phyloP scores from a whole-genome alignment of 2,329 filamentous ascomycete species.

The Calonectria montana region DNA sequence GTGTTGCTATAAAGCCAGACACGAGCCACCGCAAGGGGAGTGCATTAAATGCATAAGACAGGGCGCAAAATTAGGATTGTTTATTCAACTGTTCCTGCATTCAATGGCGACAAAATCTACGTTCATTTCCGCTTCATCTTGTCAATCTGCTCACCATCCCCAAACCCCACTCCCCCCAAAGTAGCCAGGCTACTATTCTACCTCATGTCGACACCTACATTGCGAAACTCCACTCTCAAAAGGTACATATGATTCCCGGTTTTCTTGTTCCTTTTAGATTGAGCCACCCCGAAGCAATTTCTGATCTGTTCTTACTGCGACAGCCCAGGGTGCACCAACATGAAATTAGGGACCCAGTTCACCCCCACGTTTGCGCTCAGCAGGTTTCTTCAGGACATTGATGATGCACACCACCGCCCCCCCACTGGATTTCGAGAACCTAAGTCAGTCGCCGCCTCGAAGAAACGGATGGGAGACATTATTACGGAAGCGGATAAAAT shows the following conservation, averaged over 20 bases:
- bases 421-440: background rate
- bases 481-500: background rate
- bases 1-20: background rate
- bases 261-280: background rate
- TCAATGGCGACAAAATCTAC: background rate
- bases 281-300: too few species aligned
- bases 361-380: background rate
- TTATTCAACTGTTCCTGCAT: background rate
- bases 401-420: background rate
- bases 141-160: background rate
- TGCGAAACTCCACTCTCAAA: background rate
- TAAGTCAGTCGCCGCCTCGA: background rate
- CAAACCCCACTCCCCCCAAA: background rate
- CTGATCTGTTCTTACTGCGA: background rate
- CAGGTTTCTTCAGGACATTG: background rate
- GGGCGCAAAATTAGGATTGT: background rate
- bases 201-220: background rate
- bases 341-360: background rate
- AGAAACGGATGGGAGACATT: background rate
- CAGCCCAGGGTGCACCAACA: background rate
- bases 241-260: background rate
- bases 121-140: background rate
- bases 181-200: background rate
- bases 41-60: background rate
- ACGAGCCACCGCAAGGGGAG: background rate